Base-by-base conservation (phyloP, 2,329 filamentous ascomycete genomes). In the Verruconis gallopava region DNA sequence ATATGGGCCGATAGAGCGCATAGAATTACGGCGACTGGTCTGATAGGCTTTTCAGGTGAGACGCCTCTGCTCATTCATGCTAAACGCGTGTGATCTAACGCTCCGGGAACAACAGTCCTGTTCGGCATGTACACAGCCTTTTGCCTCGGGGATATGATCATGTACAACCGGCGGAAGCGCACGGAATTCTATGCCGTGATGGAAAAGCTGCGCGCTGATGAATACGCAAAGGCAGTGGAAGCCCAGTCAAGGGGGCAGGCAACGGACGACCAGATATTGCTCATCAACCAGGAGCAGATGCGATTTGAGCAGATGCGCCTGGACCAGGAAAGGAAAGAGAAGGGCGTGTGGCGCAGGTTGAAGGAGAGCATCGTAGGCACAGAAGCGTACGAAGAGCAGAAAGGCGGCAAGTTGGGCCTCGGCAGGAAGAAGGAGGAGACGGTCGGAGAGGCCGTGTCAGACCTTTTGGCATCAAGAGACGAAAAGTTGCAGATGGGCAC, bases 121-220 rank as follows among this genome's bases (percentile, higher is more conserved):
- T 30, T 30, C 25, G 25, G 25, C 25, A 30, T 30, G 9, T 30
- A 30, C 25, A 30, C 25, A 28, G 67, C 73, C 30, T 79, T 79
- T 55, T 76, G 77, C 6, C 68, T 79, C 48, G 68, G 73, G 46
- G 77, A 79, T 52, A 73, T 82, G 66, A 67, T 81, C 44, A 59
- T 79, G 46, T 77, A 81, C 62, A 82, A 81, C 57, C 71, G 78
- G 43, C 67, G 72, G 45, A 77, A 79, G 63, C 67, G 72, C 44
- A 67, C 67, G 28, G 72, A 79, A 47, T 82, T 70, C 66, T 68
- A 77, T 47, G 69, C 62, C 35, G 60, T 69, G 46, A 62, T 77
- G 52, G 62, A 70, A 49, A 60, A 60, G 37, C 55, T 67, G 51
- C 60, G 59, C 37, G 59, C 59, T 39, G 56, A 53, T 40, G 61